Evolutionary conservation across 1,284 basidiomycete genomes (phyloP).

Genomic region (Trametes polyzona): DNA sequence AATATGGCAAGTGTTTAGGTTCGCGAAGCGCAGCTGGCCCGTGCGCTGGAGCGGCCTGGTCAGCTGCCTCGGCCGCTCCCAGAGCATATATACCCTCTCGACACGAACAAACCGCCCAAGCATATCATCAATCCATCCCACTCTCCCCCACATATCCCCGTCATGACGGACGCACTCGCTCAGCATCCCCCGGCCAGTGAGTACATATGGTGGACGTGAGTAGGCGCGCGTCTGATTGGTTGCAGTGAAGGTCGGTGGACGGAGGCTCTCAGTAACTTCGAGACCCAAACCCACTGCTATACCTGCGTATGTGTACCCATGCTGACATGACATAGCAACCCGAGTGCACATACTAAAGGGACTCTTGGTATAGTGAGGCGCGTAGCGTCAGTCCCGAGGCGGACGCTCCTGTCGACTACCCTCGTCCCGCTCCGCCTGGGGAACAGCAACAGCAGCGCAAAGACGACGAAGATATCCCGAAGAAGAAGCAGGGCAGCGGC

Average conservation of each 20-base stretch:
- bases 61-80: constrained; percentile 22
- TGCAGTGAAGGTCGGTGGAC: constrained; percentile 67
- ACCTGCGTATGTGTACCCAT: constrained; percentile 35
- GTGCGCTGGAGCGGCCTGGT: constrained; percentile 25
- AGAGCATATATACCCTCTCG: constrained; percentile 12
- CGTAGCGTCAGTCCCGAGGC: constrained; percentile 31
- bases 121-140: not conserved
- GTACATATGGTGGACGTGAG: constrained; percentile 3
- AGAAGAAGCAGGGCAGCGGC: constrained; percentile 48
- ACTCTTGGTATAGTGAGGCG: too few relatives aligned
- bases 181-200: constrained; percentile 35
- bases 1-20: constrained; percentile 22
- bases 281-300: constrained; percentile 42
- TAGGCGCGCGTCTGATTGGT: not conserved
- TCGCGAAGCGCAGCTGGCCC: constrained; percentile 23
- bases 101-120: not conserved
- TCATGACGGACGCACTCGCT: constrained; percentile 30
- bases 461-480: constrained; percentile 55
- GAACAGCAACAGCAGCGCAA: constrained; percentile 46
- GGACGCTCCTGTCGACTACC: constrained; percentile 54
- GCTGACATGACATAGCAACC: not conserved
- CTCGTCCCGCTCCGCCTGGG: constrained; percentile 56
- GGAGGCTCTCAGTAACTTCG: constrained; percentile 56
- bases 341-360: not conserved
- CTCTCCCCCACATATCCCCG: not conserved